phyloP scores from a whole-genome alignment of 2,329 filamentous ascomycete genomes.

The Fusarium azukiicola region DNA sequence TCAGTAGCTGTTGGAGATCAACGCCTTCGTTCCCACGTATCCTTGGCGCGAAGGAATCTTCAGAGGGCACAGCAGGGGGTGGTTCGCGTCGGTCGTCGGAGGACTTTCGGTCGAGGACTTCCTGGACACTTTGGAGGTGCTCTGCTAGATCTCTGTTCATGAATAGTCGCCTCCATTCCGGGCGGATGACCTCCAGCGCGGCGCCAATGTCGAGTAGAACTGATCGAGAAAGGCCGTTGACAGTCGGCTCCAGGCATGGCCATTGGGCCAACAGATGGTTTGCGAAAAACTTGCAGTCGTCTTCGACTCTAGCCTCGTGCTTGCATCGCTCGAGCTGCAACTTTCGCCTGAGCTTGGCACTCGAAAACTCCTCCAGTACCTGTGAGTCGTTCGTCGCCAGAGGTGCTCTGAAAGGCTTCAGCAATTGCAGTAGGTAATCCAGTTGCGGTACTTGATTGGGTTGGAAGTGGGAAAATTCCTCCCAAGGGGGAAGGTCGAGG shows the following conservation, averaged over 20 bases:
- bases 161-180: slow-evolving; percentile 52
- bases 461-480: slow-evolving; percentile 49
- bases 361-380: slow-evolving; percentile 44
- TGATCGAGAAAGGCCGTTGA: slow-evolving; percentile 30
- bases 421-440: slow-evolving; percentile 42
- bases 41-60: slow-evolving; percentile 40
- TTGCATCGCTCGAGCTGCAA: slow-evolving; percentile 43
- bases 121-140: slow-evolving; percentile 45
- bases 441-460: slow-evolving; percentile 46
- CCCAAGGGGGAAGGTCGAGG: slow-evolving; percentile 43
- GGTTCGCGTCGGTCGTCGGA: slow-evolving; percentile 42
- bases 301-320: slow-evolving; percentile 48
- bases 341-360: slow-evolving; percentile 49
- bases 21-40: slow-evolving; percentile 47
- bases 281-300: slow-evolving; percentile 49
- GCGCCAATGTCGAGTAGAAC: slow-evolving; percentile 49
- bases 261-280: slow-evolving; percentile 51
- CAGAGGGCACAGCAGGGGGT: slow-evolving; percentile 29
- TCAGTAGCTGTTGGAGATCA: slow-evolving; percentile 43
- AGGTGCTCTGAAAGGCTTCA: slow-evolving; percentile 46
- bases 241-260: slow-evolving; percentile 51
- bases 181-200: slow-evolving; percentile 49
- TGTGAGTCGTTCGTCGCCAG: slow-evolving; percentile 25
- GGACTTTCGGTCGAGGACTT: slow-evolving; percentile 42
- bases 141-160: slow-evolving; percentile 48